A percentile compares a stretch with the other conserved stretches of the same genome.
Conservation (phyloP, 2,329 filamentous ascomycete genomes). For the Fusarium anguioides region DNA sequence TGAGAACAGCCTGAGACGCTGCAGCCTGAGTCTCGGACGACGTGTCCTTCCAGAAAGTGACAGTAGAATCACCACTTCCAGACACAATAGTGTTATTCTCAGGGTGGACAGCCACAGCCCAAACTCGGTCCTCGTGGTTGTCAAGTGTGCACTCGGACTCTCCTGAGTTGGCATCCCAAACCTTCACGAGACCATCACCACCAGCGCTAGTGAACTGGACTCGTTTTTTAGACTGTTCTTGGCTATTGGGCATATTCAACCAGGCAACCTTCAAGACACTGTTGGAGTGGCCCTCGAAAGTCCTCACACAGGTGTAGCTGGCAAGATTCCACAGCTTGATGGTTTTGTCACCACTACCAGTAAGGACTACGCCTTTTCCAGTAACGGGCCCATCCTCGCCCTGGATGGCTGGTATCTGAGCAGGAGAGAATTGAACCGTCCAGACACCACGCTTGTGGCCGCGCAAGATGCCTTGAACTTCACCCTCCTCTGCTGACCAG, state of each 20-base stretch:
- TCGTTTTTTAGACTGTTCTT: slow-evolving; percentile 66
- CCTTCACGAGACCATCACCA: slow-evolving; percentile 93
- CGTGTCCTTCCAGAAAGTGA: slow-evolving; percentile 97
- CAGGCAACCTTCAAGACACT: slow-evolving; percentile 94
- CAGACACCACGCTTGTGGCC: slow-evolving; percentile 96
- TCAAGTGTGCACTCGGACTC: slow-evolving; percentile 91
- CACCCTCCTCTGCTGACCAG: slow-evolving; percentile 90
- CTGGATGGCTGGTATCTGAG: slow-evolving; percentile 77
- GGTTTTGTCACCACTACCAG: slow-evolving; percentile 95
- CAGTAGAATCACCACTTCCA: slow-evolving; percentile 89
- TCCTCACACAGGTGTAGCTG: slow-evolving; percentile 92
- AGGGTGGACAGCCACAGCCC: slow-evolving; percentile 83
- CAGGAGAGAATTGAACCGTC: slow-evolving; percentile 91
- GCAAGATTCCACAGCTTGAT: slow-evolving; percentile 93
- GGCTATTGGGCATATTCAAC: slow-evolving; percentile 69
- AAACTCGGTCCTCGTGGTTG: slow-evolving; percentile 96
- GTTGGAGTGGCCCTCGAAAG: slow-evolving; percentile 96
- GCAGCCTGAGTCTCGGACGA: slow-evolving; percentile 82
- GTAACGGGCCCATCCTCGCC: slow-evolving; percentile 78
- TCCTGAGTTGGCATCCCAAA: slow-evolving; percentile 90
- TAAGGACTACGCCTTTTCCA: slow-evolving; percentile 84
- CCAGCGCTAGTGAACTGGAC: slow-evolving; percentile 86
- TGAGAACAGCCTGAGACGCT: slow-evolving; percentile 77
- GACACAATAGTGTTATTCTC: slow-evolving; percentile 81
- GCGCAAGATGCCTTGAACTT: slow-evolving; percentile 88